These are phyloP conservation scores for Capsicum baccatum DNA, from an alignment of 257 asterid genomes.

Conservation along the genomic window DNA sequence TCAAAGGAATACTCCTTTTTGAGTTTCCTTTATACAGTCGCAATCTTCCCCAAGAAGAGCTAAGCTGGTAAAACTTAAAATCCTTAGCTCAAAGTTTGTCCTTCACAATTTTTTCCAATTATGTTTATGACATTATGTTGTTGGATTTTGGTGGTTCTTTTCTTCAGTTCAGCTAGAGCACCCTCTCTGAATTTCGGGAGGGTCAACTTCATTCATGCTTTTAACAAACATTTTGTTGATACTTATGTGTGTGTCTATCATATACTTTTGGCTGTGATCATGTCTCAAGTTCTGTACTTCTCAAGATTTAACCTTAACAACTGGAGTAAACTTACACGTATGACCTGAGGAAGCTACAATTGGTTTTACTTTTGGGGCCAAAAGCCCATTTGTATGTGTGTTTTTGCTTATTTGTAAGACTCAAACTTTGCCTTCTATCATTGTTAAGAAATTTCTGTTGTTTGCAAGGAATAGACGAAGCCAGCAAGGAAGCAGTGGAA, in stretches of 20 bases:
- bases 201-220: conserved; percentile 4
- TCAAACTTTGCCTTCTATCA: not conserved
- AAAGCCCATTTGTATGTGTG: not conserved
- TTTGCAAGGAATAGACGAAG: conserved; percentile 49
- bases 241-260: not conserved
- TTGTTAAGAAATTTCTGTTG: not conserved
- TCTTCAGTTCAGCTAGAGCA: not conserved
- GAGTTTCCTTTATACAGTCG: conserved; percentile 91
- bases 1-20: conserved; percentile 67
- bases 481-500: conserved; percentile 31
- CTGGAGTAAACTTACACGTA: not conserved
- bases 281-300: not conserved
- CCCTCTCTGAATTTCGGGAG: not conserved
- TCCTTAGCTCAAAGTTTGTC: not conserved
- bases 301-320: not conserved
- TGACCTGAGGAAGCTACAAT: not conserved
- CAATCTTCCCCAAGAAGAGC: conserved; percentile 64
- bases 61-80: conserved; percentile 58
- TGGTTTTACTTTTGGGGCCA: not conserved
- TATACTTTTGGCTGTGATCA: not conserved
- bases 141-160: not conserved
- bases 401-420: not conserved
- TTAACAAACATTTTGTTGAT: not conserved
- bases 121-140: not conserved
- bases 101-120: not conserved